Evolutionary conservation across 2,329 filamentous ascomycete genomes (phyloP).

Genomic region (Colletotrichum noveboracense): DNA sequence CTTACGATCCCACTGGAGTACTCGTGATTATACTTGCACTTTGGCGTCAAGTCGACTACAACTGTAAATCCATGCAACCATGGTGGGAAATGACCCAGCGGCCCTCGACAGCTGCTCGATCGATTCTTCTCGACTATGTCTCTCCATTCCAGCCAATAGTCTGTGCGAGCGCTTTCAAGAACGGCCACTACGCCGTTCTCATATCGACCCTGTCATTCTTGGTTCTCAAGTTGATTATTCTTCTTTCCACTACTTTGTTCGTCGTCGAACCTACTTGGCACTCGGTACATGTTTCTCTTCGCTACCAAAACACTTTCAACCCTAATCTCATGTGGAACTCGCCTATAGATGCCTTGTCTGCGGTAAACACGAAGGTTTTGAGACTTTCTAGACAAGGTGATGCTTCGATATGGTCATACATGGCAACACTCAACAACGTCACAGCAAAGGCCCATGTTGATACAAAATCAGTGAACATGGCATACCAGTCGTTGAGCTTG

Average conservation of each 20-base stretch:
- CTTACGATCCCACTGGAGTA: not conserved
- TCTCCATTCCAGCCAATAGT: not conserved
- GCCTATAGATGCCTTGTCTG: no score
- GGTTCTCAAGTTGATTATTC: not conserved
- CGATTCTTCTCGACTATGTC: not conserved
- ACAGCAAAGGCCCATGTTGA: accelerated
- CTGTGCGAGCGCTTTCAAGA: accelerated
- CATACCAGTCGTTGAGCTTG: no score
- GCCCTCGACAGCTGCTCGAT: not conserved
- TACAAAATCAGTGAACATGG: no score
- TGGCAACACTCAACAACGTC: no score
- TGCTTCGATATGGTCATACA: no score
- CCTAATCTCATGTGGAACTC: not conserved
- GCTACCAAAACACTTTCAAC: accelerated
- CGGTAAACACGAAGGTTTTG: no score
- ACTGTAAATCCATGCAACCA: not conserved
- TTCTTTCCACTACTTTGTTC: not conserved
- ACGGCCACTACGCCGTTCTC: not conserved
- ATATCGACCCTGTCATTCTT: accelerated
- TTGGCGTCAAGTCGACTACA: not conserved
- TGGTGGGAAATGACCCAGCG: not conserved
- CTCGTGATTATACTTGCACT: not conserved
- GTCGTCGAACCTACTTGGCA: not conserved
- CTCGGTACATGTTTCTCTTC: accelerated
- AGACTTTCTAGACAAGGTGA: not conserved